Evolutionary conservation across 148 eudicot genomes (phyloP).

Genomic region (Chenopodium formosanum): DNA sequence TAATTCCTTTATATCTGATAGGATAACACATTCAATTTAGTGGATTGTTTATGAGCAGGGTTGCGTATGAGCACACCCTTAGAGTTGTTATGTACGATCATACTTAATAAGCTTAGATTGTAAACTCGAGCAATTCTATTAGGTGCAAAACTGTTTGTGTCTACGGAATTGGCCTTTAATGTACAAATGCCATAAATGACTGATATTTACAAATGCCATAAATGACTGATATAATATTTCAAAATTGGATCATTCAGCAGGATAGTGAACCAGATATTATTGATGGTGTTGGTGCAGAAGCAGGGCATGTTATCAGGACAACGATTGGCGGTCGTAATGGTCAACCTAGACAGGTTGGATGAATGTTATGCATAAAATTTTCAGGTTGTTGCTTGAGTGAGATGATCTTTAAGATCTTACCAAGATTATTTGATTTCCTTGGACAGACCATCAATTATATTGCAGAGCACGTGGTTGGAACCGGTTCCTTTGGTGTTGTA

Average conservation of each 20-base stretch:
- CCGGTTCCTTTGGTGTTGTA: slow-evolving; percentile 98
- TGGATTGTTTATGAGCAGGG: not conserved
- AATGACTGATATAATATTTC: slow-evolving; percentile 12
- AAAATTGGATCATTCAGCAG: slow-evolving; percentile 38
- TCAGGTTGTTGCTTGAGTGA: not conserved
- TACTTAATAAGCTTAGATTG: not conserved
- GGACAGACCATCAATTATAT: slow-evolving; percentile 82
- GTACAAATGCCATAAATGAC: slow-evolving; percentile 1
- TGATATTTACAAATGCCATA: slow-evolving; percentile 10
- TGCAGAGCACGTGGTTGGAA: slow-evolving; percentile 97
- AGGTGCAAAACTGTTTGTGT: not conserved
- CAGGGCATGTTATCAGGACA: slow-evolving; percentile 89
- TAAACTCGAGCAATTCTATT: not conserved
- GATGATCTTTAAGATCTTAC: slow-evolving; percentile 15
- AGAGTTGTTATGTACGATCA: not conserved
- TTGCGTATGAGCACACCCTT: not conserved
- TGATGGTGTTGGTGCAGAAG: slow-evolving; percentile 90
- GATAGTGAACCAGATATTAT: slow-evolving; percentile 94
- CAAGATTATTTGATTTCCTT: slow-evolving; percentile 24
- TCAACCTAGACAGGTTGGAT: slow-evolving; percentile 87
- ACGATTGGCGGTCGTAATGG: slow-evolving; percentile 91
- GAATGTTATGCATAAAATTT: slow-evolving; percentile 5
- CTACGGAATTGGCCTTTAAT: slow-evolving; percentile 5
- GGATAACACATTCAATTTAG: not conserved
- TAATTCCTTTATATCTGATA: not conserved